These are phyloP conservation scores for Drechslerella dactyloides DNA, from an alignment of 2,329 filamentous ascomycete species.

Conservation along the genomic window DNA sequence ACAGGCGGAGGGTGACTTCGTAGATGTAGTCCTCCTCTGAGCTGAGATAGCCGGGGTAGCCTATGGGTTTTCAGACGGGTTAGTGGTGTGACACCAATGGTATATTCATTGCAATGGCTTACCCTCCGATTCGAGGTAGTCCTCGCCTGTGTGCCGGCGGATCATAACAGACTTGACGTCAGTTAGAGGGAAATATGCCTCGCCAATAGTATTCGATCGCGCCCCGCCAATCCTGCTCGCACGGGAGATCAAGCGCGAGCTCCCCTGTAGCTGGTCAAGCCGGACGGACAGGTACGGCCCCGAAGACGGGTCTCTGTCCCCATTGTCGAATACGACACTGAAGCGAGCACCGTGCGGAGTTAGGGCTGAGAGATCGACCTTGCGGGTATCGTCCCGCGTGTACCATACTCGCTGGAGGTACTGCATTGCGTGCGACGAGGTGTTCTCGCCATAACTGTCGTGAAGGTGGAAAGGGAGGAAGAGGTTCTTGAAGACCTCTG, in stretches of 20 bases:
- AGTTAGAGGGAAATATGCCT: not conserved
- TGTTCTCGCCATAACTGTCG: not conserved
- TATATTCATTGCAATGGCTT: too few species aligned
- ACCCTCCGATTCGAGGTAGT: too few species aligned
- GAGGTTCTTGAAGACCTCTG: constrained; percentile 27
- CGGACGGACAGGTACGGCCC: constrained; percentile 28
- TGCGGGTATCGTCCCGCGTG: constrained; percentile 14
- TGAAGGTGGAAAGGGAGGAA: constrained; percentile 23
- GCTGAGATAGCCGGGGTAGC: constrained; percentile 8
- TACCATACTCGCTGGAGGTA: constrained; percentile 27
- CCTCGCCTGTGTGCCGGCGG: too few species aligned
- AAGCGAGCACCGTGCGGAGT: constrained; percentile 12
- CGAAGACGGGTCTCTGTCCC: constrained; percentile 1
- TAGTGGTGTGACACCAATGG: too few species aligned
- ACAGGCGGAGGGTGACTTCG: constrained; percentile 32
- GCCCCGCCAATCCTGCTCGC: not conserved
- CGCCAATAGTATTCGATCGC: not conserved
- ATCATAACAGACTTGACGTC: not conserved
- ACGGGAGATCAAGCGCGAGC: constrained; percentile 9
- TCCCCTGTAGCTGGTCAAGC: constrained; percentile 13
- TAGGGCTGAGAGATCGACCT: constrained; percentile 13
- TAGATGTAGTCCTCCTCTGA: constrained; percentile 25
- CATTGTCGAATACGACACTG: constrained; percentile 22
- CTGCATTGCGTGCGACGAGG: constrained; percentile 4
- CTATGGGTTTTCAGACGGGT: not conserved